Conservation (phyloP, 1,284 basidiomycete genomes). For the Austroboletus niveus region DNA sequence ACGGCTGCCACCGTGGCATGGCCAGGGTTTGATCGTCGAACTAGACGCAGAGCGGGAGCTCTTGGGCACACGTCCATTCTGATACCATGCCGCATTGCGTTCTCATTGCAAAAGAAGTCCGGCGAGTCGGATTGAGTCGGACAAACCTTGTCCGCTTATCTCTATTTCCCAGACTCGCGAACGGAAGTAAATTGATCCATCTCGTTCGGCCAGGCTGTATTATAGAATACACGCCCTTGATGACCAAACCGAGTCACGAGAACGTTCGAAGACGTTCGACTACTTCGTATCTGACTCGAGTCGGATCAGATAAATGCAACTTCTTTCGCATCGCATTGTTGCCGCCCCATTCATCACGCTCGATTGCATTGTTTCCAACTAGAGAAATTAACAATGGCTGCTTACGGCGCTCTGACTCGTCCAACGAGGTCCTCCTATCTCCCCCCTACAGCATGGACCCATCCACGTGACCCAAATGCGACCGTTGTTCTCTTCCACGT, state of each 20-base stretch:
- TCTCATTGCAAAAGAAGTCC: neutral
- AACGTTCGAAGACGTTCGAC: neutral
- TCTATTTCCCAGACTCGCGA: neutral
- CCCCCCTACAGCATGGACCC: conserved; percentile 34
- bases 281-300: neutral
- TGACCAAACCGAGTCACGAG: neutral
- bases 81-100: neutral
- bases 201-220: neutral
- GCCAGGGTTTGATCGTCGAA: conserved; percentile 24
- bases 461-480: conserved; percentile 22
- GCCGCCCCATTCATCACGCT: neutral
- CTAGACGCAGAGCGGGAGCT: conserved; percentile 26
- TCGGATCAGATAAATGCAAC: neutral
- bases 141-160: conserved; percentile 7
- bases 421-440: conserved; percentile 30
- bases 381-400: conserved; percentile 32
- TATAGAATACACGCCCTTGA: neutral
- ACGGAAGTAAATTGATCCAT: neutral
- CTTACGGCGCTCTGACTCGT: conserved; percentile 45
- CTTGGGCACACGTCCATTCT: conserved; percentile 20
- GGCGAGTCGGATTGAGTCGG: neutral
- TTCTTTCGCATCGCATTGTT: conserved; percentile 2
- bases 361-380: neutral
- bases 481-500: conserved; percentile 62
- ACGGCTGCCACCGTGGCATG: conserved; percentile 23